Percentiles rank a stretch among this genome's conserved stretches.
phyloP scores from a whole-genome alignment of 768 basidiomycete genomes.

The Dioszegia hungarica region DNA sequence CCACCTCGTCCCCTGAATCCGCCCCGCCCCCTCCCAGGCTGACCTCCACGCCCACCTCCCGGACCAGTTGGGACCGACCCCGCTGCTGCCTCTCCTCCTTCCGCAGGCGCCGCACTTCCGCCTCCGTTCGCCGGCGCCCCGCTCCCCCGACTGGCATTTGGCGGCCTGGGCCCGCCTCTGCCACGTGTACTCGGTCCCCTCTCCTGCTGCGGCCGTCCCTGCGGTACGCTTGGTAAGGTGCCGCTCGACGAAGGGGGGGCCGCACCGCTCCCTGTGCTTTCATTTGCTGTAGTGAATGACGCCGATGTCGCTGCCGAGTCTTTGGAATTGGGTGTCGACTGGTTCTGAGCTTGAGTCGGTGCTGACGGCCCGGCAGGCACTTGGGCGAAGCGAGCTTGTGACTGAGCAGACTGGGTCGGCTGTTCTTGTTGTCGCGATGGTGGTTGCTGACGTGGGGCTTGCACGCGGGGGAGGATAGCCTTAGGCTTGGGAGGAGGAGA shows the following conservation, averaged over 20 bases:
- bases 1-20: constrained; percentile 4
- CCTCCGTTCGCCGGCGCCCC: no score
- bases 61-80: no score
- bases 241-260: no score
- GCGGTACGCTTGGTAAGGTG: background rate
- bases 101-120: background rate
- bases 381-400: background rate
- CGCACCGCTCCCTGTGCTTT: no score
- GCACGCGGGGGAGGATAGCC: background rate
- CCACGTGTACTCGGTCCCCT: no score
- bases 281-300: background rate
- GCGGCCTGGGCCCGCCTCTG: no score
- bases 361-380: background rate
- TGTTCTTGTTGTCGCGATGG: background rate
- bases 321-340: background rate
- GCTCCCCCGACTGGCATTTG: no score
- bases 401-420: background rate
- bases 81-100: background rate
- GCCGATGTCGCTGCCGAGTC: background rate
- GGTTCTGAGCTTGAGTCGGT: background rate
- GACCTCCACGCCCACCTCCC: background rate
- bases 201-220: no score
- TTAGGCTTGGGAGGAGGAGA: constrained; percentile 15
- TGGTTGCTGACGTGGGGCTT: background rate
- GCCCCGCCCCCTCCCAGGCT: constrained; percentile 6